phyloP scores from a whole-genome alignment of 768 basidiomycete species.

The Amylocystis lapponica region DNA sequence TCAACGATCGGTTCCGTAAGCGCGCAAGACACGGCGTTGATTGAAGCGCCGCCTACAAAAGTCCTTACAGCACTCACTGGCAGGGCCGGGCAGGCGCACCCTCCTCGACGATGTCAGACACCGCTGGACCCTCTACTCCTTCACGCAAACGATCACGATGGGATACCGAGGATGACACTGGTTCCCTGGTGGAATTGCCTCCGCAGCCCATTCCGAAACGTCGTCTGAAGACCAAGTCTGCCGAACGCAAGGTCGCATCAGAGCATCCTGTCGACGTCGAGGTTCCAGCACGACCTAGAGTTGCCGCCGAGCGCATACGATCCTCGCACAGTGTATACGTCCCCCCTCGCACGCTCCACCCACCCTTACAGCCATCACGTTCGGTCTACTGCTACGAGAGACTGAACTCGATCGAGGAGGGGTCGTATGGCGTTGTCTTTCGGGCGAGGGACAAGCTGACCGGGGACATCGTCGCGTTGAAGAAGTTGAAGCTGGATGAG shows the following conservation, averaged over 20 bases:
- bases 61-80: too few relatives aligned
- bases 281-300: slow-evolving; percentile 12
- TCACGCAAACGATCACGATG: slow-evolving; percentile 76
- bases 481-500: slow-evolving; percentile 97
- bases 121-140: slow-evolving; percentile 42
- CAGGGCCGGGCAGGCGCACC: too few relatives aligned
- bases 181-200: slow-evolving; percentile 28
- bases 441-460: slow-evolving; percentile 94
- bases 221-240: slow-evolving; percentile 41
- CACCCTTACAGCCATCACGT: slow-evolving; percentile 77
- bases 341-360: slow-evolving; percentile 72
- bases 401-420: slow-evolving; percentile 97
- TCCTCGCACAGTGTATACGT: slow-evolving; percentile 60
- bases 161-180: slow-evolving; percentile 46
- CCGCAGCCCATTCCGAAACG: slow-evolving; percentile 50
- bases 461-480: slow-evolving; percentile 93
- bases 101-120: slow-evolving; percentile 11
- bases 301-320: slow-evolving; percentile 13
- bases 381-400: slow-evolving; percentile 93
- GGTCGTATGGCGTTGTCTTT: slow-evolving; percentile 95
- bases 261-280: too few relatives aligned
- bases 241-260: slow-evolving; percentile 18
- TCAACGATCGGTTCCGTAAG: too few relatives aligned
- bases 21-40: too few relatives aligned
- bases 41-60: too few relatives aligned